Conservation (phyloP, 1,284 basidiomycete species). For the Boletus smithii region DNA sequence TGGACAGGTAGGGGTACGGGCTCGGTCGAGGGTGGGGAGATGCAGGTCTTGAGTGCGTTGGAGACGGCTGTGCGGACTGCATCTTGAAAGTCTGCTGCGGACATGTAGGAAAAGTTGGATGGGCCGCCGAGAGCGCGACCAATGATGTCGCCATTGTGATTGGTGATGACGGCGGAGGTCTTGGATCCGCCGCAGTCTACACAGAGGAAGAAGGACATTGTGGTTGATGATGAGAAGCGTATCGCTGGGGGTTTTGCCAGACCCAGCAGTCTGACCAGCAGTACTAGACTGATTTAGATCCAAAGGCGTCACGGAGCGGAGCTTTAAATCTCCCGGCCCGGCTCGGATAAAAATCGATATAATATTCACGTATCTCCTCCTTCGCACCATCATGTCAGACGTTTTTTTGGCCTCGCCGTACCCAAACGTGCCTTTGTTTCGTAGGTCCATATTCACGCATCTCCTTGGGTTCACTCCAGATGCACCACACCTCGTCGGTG, state of each 20-base stretch:
- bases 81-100: conserved; percentile 44
- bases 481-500: conserved; percentile 38
- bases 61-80: conserved; percentile 50
- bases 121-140: conserved; percentile 64
- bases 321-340: too few species aligned
- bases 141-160: conserved; percentile 52
- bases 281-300: too few species aligned
- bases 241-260: too few species aligned
- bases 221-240: not conserved
- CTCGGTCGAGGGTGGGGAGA: conserved; percentile 33
- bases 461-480: conserved; percentile 38
- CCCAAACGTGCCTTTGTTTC: conserved; percentile 28
- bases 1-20: conserved; percentile 42
- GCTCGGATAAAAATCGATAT: too few species aligned
- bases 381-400: conserved; percentile 14
- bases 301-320: too few species aligned
- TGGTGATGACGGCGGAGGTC: conserved; percentile 65
- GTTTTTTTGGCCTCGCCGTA: conserved; percentile 29
- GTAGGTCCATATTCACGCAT: conserved; percentile 51
- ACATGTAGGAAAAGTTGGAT: conserved; percentile 66
- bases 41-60: conserved; percentile 49
- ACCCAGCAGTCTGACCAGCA: too few species aligned
- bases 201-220: conserved; percentile 66
- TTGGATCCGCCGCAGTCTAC: conserved; percentile 83
- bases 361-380: not conserved